Conservation (phyloP, 805 yeast genomes). For the Candida quercuum region DNA sequence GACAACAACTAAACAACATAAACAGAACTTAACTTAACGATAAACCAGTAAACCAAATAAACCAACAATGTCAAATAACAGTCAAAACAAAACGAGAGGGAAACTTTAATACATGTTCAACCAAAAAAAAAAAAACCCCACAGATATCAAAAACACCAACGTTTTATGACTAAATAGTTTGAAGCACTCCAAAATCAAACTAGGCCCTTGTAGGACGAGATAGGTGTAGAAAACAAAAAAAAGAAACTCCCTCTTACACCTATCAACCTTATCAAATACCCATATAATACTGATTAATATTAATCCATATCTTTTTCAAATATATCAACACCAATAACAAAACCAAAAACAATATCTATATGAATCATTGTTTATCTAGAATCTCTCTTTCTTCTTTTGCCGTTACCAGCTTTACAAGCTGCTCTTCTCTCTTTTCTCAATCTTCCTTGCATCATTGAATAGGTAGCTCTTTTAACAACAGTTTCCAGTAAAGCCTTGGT, state of each 20-base stretch:
- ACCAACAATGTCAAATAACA: no score
- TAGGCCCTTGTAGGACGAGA: no score
- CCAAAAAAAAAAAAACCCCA: no score
- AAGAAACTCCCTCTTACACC: neutral
- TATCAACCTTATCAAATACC: neutral
- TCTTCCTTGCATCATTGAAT: constrained; percentile 74
- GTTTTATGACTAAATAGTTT: no score
- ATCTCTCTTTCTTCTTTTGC: constrained; percentile 1
- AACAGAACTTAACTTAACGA: neutral
- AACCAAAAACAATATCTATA: neutral
- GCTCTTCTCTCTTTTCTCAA: constrained; percentile 62
- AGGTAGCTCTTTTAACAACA: constrained; percentile 75
- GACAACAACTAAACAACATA: no score
- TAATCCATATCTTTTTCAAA: no score
- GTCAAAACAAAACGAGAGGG: no score
- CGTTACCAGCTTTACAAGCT: constrained; percentile 26
- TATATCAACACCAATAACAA: neutral
- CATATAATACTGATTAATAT: neutral
- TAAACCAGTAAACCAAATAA: no score
- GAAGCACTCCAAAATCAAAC: no score
- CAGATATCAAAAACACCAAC: no score
- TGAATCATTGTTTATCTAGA: neutral
- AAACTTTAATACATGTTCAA: no score
- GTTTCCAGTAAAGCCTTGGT: constrained; percentile 48
- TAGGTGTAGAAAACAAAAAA: no score